Evolutionary conservation across 257 asterid genomes (phyloP), one percentile per base, ranked within the genome.

Genomic region (Solanum microdontum): DNA sequence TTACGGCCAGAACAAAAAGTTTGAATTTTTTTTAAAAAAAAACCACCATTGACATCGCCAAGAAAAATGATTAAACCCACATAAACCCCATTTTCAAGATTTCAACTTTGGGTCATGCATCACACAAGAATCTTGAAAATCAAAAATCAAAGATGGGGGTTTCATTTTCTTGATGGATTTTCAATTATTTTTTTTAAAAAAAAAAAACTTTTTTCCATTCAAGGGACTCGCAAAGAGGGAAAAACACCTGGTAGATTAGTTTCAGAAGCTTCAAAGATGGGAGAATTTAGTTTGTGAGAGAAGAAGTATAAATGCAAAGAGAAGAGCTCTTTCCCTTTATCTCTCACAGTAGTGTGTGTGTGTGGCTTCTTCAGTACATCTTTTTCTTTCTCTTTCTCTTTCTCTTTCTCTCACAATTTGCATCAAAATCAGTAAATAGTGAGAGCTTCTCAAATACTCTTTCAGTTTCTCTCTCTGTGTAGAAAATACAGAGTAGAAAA

Each of bases 341-440:
- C 85, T 28, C 86, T 77, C 62, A 51, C 62, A 51, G 62, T 51
- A 51, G 62, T 66, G 88, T 88, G 88, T 89, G 89, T 85, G 90
- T 91, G 91, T 89, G 24, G 89, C 93, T 94, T 91, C 93, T 82
- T 82, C 75, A 79, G 94, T 92, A 93, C 94, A 90, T 76, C 85
- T 83, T 87, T 40, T 85, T 84, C 86, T 74, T 84, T 84, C 86
- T 74, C 86, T 68, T 62, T 85, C 66, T 84, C 86, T 74, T 84
- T 84, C 86, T 74, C 86, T 68, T 62, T 85, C 66, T 73, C 85
- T 88, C 88, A 86, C 91, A 84, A 62, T n/a, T 84, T 87, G 91
- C 88, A 90, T 85, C 94, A 93, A 94, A 95, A 93, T 94, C 94
- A 94, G 96, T 92, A 96, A 55, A 88, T 87, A 92, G 88, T 93